Base-by-base conservation (phyloP, 75 land plant genomes). In the Sequoiadendron giganteum region DNA sequence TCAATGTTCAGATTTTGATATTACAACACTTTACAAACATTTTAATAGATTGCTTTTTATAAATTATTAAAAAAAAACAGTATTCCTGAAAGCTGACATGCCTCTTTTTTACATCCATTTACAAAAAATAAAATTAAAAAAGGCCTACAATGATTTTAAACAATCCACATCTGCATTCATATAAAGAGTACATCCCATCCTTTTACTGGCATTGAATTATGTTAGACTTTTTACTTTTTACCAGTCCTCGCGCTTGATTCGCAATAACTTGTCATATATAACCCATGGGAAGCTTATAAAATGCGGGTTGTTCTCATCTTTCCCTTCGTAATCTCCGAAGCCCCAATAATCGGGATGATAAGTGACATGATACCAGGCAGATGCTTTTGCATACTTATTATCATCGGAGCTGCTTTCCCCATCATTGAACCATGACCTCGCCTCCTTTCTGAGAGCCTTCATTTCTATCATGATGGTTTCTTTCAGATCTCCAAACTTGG, bases 311-410 rank as follows among this genome's bases (percentile, higher is more conserved):
- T 93, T 87, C 93, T 89, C 54, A 68, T 91, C 43, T 83, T 87
- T 76, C 19, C 89, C 89, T 58, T 91, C 93, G 83, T 80, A 81
- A 80, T 91, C 93, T 79, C 93, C 92, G 55, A 18, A 84, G 14
- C 94, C 96, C 89, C 90, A 92, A 89, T 90, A 95, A 61, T 83
- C 76, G 13, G 92, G 95, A 88, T 97, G 97, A 90, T 98, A 98
- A 0, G 99, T 97, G 10, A 97, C 99, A 90, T 97, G 88, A 87
- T 98, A 98, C 95, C 99, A 96, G 32, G 99, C 99, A 14, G 96
- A 98, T 30, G 99, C 99, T 87, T 93, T 97, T 76, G 94, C 95
- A 86, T 86, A 55, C 2, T 58, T 65, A 85, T 92, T 36, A 36
- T 36, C 88, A 1, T 88, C 84, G 58, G 48, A 61, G 42, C 86